Conservation (phyloP, 352 stramenopile species). For the Pythium vanterpoolii region DNA sequence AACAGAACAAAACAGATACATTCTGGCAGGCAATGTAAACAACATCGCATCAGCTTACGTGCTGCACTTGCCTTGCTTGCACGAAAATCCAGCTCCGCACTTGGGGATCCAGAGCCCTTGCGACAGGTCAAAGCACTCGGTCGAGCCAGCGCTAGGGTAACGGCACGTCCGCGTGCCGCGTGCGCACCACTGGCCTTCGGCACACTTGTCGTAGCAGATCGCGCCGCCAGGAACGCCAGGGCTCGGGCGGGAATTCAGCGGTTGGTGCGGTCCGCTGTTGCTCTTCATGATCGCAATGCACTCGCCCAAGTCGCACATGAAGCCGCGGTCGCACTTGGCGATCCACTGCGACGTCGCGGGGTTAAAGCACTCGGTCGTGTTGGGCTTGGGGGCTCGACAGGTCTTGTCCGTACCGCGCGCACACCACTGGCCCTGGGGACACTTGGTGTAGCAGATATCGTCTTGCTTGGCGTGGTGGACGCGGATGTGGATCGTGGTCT, state of each 20-base stretch:
- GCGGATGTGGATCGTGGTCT: conserved; percentile 26
- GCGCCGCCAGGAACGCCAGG: too few relatives aligned
- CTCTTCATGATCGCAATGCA: conserved; percentile 17
- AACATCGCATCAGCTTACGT: too few relatives aligned
- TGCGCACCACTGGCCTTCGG: conserved; percentile 33
- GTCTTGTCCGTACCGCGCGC: conserved; percentile 24
- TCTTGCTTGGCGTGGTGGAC: conserved; percentile 9
- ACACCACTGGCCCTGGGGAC: conserved; percentile 31
- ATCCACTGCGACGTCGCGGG: conserved; percentile 17
- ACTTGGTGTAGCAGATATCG: conserved; percentile 22
- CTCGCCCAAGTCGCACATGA: conserved; percentile 32
- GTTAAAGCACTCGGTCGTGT: conserved; percentile 37
- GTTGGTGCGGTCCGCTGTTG: neutral
- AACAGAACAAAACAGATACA: too few relatives aligned
- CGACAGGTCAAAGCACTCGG: conserved; percentile 20
- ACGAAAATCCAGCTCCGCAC: conserved; percentile 14
- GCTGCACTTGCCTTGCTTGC: conserved; percentile 11
- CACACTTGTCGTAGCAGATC: conserved; percentile 28
- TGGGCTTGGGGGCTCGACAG: conserved; percentile 21
- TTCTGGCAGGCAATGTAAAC: too few relatives aligned
- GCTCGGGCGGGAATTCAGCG: neutral
- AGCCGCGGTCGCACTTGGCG: conserved; percentile 28
- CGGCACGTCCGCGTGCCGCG: conserved; percentile 25
- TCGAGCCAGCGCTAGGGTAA: neutral
- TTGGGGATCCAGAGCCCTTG: conserved; percentile 16